Percentiles rank a stretch among this genome's conserved stretches.
phyloP scores from a whole-genome alignment of 2,329 filamentous ascomycete genomes.

The Scleromitrula shiraiana region DNA sequence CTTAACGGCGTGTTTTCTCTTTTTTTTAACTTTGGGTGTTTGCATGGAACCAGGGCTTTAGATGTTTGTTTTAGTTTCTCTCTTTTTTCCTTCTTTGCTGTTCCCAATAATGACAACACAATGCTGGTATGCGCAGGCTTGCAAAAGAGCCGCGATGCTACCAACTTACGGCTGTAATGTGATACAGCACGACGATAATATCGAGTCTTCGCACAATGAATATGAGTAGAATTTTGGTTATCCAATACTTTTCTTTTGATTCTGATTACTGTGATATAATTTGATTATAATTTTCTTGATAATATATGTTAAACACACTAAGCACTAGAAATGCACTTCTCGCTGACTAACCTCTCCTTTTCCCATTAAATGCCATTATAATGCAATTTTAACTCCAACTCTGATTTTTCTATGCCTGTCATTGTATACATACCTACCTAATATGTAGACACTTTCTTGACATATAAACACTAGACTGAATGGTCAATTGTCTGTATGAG shows the following conservation, averaged over 20 bases:
- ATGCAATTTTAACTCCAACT: no score
- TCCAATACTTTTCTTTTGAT: neutral
- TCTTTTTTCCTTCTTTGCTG: slow-evolving; percentile 18
- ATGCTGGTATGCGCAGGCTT: slow-evolving; percentile 15
- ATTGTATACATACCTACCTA: no score
- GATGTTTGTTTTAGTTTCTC: slow-evolving; percentile 27
- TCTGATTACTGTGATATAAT: neutral
- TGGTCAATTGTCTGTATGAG: no score
- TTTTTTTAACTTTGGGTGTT: slow-evolving; percentile 28
- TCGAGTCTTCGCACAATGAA: slow-evolving; percentile 17
- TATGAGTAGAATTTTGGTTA: slow-evolving; percentile 10
- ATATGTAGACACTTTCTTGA: no score
- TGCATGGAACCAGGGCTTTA: slow-evolving; percentile 31
- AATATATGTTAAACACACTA: no score
- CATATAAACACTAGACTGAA: no score
- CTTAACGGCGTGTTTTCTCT: slow-evolving; percentile 18
- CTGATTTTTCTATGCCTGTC: no score
- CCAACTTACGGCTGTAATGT: slow-evolving; percentile 23
- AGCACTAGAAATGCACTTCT: no score
- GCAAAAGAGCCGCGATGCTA: slow-evolving; percentile 12
- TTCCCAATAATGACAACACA: slow-evolving; percentile 21
- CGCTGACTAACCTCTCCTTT: no score
- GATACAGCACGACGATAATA: slow-evolving; percentile 27
- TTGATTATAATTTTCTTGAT: no score
- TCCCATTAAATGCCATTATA: no score